Evolutionary conservation across 1,284 basidiomycete genomes (phyloP).

Genomic region (Austroboletus olivaceoglutinosus): DNA sequence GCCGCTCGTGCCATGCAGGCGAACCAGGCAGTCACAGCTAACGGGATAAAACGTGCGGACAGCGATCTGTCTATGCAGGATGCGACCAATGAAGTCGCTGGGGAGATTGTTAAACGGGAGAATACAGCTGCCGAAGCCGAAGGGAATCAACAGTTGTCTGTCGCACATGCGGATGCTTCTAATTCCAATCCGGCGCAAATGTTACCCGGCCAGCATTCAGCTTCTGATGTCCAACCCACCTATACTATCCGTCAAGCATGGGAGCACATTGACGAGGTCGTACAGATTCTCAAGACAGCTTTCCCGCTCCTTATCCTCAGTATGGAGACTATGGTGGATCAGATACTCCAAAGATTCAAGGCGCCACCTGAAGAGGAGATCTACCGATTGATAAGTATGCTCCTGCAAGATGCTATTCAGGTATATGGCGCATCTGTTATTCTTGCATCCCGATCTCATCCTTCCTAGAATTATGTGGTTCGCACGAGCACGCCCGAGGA

Average conservation of each 20-base stretch:
- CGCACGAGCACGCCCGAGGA: constrained; percentile 71
- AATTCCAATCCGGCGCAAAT: constrained; percentile 9
- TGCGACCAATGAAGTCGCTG: constrained; percentile 27
- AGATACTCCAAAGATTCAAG: constrained; percentile 92
- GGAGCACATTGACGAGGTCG: constrained; percentile 94
- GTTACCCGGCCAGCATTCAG: constrained; percentile 23
- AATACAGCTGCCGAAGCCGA: constrained; percentile 11
- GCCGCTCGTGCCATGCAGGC: constrained; percentile 34
- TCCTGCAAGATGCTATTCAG: constrained; percentile 73
- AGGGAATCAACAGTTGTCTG: constrained; percentile 24
- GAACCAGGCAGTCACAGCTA: constrained; percentile 19
- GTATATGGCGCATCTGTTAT: constrained; percentile 36
- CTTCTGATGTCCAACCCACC: constrained; percentile 32
- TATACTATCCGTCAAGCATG: constrained; percentile 70
- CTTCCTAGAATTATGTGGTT: constrained; percentile 62
- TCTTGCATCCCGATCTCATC: constrained; percentile 4
- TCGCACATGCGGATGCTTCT: constrained; percentile 19
- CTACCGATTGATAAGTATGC: constrained; percentile 86
- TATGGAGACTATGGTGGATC: constrained; percentile 97
- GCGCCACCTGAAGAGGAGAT: constrained; percentile 91
- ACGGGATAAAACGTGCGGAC: constrained; percentile 31
- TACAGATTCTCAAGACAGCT: constrained; percentile 93
- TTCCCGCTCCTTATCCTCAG: constrained; percentile 95
- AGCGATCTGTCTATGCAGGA: constrained; percentile 35
- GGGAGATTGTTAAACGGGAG: constrained; percentile 32